Percentiles rank a stretch among this genome's conserved stretches.
These are phyloP conservation scores for Theileria parva DNA, from an alignment of 169 alveolate genomes.

Conservation along the genomic window DNA sequence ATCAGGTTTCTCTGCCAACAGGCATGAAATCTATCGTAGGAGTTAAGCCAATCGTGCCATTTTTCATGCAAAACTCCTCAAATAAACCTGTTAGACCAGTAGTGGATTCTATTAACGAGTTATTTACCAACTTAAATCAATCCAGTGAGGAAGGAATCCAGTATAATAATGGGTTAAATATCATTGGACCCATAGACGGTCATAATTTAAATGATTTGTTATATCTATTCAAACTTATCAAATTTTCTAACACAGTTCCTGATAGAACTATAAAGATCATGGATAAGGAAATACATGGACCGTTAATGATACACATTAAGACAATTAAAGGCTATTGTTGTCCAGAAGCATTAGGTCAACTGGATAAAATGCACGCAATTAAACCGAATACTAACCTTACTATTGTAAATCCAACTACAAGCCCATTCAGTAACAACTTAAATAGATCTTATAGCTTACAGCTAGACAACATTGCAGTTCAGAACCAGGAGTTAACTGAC, in stretches of 20 bases:
- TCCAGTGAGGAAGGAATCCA: constrained; percentile 5
- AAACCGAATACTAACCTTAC: constrained; percentile 30
- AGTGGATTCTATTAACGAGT: constrained; percentile 20
- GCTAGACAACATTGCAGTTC: not conserved
- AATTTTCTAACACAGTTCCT: not conserved
- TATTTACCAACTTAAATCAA: not conserved
- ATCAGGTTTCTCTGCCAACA: constrained; percentile 83
- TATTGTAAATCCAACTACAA: not conserved
- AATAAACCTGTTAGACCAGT: constrained; percentile 20
- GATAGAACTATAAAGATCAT: constrained; percentile 13
- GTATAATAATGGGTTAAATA: constrained; percentile 31
- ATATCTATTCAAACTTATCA: constrained; percentile 51
- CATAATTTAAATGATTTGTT: constrained; percentile 70
- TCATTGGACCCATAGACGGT: constrained; percentile 82
- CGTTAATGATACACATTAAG: constrained; percentile 76
- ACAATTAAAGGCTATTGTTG: constrained; percentile 81
- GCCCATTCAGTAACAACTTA: not conserved
- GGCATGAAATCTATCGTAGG: constrained; percentile 69
- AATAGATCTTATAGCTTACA: not conserved
- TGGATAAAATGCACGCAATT: constrained; percentile 74
- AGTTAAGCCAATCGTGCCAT: constrained; percentile 62
- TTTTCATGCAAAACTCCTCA: constrained; percentile 32
- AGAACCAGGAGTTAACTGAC: not conserved
- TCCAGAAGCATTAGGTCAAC: constrained; percentile 71
- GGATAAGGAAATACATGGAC: constrained; percentile 34